Evolutionary conservation across 208 protist species (phyloP).

Genomic region (Crithidia mellificae): DNA sequence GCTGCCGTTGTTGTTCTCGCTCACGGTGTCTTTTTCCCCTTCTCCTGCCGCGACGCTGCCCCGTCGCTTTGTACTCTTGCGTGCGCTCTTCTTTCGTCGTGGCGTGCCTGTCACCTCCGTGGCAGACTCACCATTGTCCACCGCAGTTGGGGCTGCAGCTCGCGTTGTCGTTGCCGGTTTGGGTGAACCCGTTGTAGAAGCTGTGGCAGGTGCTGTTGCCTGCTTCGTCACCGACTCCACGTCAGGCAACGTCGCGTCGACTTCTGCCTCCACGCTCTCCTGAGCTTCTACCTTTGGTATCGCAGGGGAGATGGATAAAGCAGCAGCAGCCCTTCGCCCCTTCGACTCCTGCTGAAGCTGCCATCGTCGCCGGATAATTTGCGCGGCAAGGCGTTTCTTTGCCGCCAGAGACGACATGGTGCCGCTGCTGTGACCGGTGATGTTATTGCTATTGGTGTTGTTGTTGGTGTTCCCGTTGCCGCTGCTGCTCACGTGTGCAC

Average conservation of each 20-base stretch:
- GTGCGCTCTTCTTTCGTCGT: not conserved
- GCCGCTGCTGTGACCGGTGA: too few species aligned
- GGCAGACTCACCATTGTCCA: too few species aligned
- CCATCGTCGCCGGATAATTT: slow-evolving; percentile 31
- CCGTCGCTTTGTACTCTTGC: not conserved
- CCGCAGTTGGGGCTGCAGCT: not conserved
- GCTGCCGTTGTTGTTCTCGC: not conserved
- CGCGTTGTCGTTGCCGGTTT: too few species aligned
- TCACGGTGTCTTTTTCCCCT: not conserved
- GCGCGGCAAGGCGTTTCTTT: slow-evolving; percentile 22
- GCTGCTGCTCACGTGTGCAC: not conserved
- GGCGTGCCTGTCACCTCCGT: not conserved
- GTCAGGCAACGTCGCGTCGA: too few species aligned
- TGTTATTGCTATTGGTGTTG: too few species aligned
- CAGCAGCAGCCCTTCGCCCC: not conserved
- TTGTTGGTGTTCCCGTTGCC: too few species aligned
- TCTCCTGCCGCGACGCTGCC: not conserved
- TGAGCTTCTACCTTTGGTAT: too few species aligned
- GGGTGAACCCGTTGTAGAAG: too few species aligned
- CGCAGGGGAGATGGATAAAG: too few species aligned
- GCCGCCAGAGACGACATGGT: slow-evolving; percentile 5
- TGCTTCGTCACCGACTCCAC: not conserved
- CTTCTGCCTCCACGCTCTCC: too few species aligned
- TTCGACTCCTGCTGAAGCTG: slow-evolving; percentile 28
- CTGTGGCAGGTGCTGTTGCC: not conserved